These are phyloP conservation scores for Amanita molliuscula DNA, from an alignment of 768 basidiomycete genomes.

Conservation along the genomic window DNA sequence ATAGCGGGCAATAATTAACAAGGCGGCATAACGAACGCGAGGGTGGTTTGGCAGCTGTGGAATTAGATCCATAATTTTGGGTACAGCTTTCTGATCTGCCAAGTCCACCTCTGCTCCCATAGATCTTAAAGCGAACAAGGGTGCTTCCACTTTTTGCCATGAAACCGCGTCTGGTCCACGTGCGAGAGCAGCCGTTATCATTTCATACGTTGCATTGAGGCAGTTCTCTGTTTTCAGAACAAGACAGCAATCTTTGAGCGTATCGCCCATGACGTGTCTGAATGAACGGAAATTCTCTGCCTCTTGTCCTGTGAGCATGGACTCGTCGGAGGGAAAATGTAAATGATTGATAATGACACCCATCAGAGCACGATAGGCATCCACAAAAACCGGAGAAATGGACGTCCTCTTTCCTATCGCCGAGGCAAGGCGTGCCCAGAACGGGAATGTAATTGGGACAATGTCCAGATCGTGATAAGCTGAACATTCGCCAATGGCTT, in stretches of 20 bases:
- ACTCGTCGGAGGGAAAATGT: slow-evolving; percentile 75
- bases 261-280: slow-evolving; percentile 98
- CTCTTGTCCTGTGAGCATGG: slow-evolving; percentile 66
- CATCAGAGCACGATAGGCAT: slow-evolving; percentile 81
- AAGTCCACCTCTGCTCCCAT: slow-evolving; percentile 94
- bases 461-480: slow-evolving; percentile 92
- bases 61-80: slow-evolving; percentile 92
- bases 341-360: slow-evolving; percentile 81
- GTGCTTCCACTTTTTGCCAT: slow-evolving; percentile 98
- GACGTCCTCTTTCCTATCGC: slow-evolving; percentile 69
- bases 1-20: slow-evolving; percentile 91
- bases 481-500: slow-evolving; percentile 89
- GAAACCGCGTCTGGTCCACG: slow-evolving; percentile 45
- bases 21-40: slow-evolving; percentile 87
- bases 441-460: slow-evolving; percentile 94
- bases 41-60: slow-evolving; percentile 86
- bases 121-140: slow-evolving; percentile 93
- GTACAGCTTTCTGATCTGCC: slow-evolving; percentile 75
- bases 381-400: slow-evolving; percentile 65
- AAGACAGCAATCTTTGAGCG: slow-evolving; percentile 95
- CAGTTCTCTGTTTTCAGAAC: slow-evolving; percentile 86
- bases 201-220: slow-evolving; percentile 68
- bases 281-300: slow-evolving; percentile 91
- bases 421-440: slow-evolving; percentile 97
- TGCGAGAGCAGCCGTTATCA: slow-evolving; percentile 66